A percentile compares a stretch with the other conserved stretches of the same genome.
These are phyloP conservation scores for Tillandsia fasciculata DNA, from an alignment of 176 grass and related monocot genomes.

Conservation along the genomic window DNA sequence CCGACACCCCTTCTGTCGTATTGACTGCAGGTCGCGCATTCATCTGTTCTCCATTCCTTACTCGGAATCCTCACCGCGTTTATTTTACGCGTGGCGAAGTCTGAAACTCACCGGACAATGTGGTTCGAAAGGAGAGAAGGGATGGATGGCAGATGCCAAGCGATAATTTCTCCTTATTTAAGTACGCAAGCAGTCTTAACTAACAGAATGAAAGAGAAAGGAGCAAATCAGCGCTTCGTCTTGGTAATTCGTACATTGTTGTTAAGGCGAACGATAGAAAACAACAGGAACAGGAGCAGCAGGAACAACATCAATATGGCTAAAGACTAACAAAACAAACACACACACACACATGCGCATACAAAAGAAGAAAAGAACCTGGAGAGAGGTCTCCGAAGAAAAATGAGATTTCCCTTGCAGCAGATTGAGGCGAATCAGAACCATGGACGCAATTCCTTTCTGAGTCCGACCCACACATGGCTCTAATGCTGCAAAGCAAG, in stretches of 20 bases:
- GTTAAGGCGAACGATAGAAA: neutral
- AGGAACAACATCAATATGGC: neutral
- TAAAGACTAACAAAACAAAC: no score
- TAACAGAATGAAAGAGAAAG: neutral
- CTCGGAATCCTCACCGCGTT: no score
- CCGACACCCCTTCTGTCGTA: neutral
- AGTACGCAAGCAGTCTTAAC: neutral
- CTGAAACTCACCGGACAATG: no score
- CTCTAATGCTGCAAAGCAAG: conserved; percentile 64
- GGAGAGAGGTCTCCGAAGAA: conserved; percentile 56
- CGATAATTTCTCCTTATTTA: no score
- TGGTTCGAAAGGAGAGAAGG: no score
- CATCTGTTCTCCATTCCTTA: no score
- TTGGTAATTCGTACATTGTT: neutral
- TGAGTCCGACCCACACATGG: conserved; percentile 61
- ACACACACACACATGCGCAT: neutral
- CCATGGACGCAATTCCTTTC: conserved; percentile 93
- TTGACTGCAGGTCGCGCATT: no score
- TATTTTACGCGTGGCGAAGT: no score
- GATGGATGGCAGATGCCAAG: no score
- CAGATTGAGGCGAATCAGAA: conserved; percentile 74
- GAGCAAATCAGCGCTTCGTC: neutral
- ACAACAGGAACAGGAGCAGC: neutral
- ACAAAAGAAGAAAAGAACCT: conserved; percentile 31
- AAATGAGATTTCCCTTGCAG: conserved; percentile 68